Base-by-base conservation (phyloP, 305 asterid species). In the Andrographis paniculata region DNA sequence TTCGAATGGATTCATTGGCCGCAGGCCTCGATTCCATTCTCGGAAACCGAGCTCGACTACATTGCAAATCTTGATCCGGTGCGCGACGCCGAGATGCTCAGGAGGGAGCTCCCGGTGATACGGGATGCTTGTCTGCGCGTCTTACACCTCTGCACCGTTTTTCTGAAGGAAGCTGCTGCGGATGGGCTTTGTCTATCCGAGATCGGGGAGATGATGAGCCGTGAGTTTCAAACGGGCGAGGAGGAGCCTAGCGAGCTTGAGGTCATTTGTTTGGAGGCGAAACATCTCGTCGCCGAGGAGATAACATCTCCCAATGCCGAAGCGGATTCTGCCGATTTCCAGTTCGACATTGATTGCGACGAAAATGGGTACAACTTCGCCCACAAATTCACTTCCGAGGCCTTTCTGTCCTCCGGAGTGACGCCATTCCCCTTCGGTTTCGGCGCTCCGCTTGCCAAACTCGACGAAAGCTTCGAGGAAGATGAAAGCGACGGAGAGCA, bases 1-100 rank as follows among this genome's bases (percentile, higher is more conserved):
- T 91, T 86, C 42, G 99, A 91, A 76, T 91, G 99, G 99, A 91
- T 86, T 42, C 96, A 91, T 64, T 91, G 99, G 99, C 99, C 99
- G 14, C 99, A 91, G 70, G 88, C 99, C 53, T 86, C 99, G 4
- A 78, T 91, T 39, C 96, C 99, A 0, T 91, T 91, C 64, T 86
- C 95, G 9, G 99, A 86, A 0, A 95, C 86, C 20, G 99, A 91
- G 56, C 96, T 91, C 13, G 92, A 78, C 55, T 91, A 91, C 72
- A 86, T 91, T 18, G 44, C 45, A n/a, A 72, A 63, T 11, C 89
- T 91, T 13, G 89, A 86, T 51, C 89, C 94, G 13, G 33, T 55
- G 39, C 58, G 63, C 42, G 99, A 86, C 41, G 66, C 84, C 1
- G 87, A 73, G 50, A 91, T 91, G 99, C 70, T 91, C 14, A 59